A percentile compares a stretch with the other conserved stretches of the same genome.
Conservation (phyloP, 2,329 filamentous ascomycete species). For the Knoxdaviesia capensis region DNA sequence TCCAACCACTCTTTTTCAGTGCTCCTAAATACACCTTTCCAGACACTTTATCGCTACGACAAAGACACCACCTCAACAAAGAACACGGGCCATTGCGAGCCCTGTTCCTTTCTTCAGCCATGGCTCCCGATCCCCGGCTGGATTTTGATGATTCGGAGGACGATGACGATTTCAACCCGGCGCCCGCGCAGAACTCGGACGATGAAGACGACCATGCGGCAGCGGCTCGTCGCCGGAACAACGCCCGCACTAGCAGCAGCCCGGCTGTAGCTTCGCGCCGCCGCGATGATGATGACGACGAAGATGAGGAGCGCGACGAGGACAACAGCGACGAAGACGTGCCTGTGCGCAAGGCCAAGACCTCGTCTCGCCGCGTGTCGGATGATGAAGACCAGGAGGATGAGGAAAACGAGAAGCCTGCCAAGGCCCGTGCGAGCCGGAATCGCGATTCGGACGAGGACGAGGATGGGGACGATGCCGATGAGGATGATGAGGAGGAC, state of each 20-base stretch:
- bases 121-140: conserved; percentile 26
- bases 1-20: too few relatives aligned
- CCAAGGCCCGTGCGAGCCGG: conserved; percentile 13
- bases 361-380: too few relatives aligned
- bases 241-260: conserved; percentile 2
- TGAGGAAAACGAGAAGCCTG: conserved; percentile 6
- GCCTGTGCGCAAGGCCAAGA: too few relatives aligned
- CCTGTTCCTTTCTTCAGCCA: conserved; percentile 9
- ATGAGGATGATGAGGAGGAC: conserved; percentile 17
- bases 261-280: conserved; percentile 1
- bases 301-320: conserved; percentile 3
- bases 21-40: too few relatives aligned
- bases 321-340: background rate
- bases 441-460: conserved; percentile 18
- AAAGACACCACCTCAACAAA: too few relatives aligned
- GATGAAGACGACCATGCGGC: conserved; percentile 27
- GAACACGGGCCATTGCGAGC: too few relatives aligned
- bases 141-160: conserved; percentile 47
- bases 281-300: conserved; percentile 3
- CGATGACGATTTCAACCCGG: conserved; percentile 79
- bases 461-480: conserved; percentile 14
- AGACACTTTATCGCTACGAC: too few relatives aligned
- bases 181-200: conserved; percentile 52
- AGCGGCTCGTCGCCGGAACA: conserved; percentile 10
- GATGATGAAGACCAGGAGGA: conserved; percentile 11